Conservation (phyloP, 371 early-diverging fungal species). For the Apophysomyces trapeziformis region DNA sequence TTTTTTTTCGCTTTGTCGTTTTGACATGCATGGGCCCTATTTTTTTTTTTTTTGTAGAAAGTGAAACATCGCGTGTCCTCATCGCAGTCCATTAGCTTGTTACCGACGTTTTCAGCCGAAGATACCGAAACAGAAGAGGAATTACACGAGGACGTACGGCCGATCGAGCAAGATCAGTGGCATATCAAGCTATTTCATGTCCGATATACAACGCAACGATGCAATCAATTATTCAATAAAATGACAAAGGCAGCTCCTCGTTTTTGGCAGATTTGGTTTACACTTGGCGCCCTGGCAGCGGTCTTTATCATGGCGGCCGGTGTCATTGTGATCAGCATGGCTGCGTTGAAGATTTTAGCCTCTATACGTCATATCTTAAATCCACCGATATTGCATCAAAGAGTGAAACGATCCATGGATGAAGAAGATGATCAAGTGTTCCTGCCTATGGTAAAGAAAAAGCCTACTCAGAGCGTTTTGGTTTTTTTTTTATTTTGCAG, state of each 20-base stretch:
- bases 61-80: background rate
- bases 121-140: slow-evolving; percentile 16
- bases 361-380: slow-evolving; percentile 14
- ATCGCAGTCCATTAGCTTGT: slow-evolving; percentile 13
- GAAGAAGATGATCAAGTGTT: slow-evolving; percentile 56
- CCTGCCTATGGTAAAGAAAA: slow-evolving; percentile 54
- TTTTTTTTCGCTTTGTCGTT: no score
- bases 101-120: slow-evolving; percentile 30
- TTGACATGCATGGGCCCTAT: no score
- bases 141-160: background rate
- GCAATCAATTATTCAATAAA: slow-evolving; percentile 55
- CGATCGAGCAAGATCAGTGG: slow-evolving; percentile 39
- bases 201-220: slow-evolving; percentile 61
- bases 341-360: slow-evolving; percentile 46
- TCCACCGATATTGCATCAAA: slow-evolving; percentile 10
- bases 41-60: background rate
- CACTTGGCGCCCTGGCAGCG: slow-evolving; percentile 57
- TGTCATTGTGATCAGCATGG: slow-evolving; percentile 53
- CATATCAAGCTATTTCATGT: slow-evolving; percentile 55
- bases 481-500: no score
- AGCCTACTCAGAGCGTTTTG: background rate
- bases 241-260: slow-evolving; percentile 46
- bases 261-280: slow-evolving; percentile 70
- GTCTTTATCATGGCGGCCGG: slow-evolving; percentile 56
- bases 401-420: slow-evolving; percentile 20